phyloP scores from a whole-genome alignment of 2,329 filamentous ascomycete species.

The Phaeosphaeria sp. region DNA sequence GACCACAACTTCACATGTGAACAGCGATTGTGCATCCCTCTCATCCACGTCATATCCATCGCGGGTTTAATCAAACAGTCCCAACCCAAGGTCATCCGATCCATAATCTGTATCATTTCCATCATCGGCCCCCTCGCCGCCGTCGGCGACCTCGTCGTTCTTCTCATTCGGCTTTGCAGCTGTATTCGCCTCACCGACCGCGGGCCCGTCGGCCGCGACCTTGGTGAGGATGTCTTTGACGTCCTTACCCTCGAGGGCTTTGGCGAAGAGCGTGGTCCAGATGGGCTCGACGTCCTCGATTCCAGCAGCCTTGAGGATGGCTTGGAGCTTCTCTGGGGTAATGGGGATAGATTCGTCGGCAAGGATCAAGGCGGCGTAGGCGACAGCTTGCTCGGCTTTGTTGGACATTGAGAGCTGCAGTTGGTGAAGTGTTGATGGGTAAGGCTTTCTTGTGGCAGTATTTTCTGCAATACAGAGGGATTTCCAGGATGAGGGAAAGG shows the following conservation, averaged over 20 bases:
- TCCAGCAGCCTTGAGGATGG: slow-evolving; percentile 86
- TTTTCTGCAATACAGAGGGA: too few relatives aligned
- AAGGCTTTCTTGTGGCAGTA: too few relatives aligned
- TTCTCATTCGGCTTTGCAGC: slow-evolving; percentile 3
- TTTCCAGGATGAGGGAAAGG: too few relatives aligned
- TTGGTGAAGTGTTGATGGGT: too few relatives aligned
- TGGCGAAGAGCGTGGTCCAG: slow-evolving; percentile 96
- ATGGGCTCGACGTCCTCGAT: slow-evolving; percentile 92
- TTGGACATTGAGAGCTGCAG: slow-evolving; percentile 14
- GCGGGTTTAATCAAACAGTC: not conserved
- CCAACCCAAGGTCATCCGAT: slow-evolving; percentile 1
- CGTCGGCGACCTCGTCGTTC: not conserved
- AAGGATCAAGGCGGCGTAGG: slow-evolving; percentile 98
- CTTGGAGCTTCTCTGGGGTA: slow-evolving; percentile 95
- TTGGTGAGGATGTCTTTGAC: slow-evolving; percentile 84
- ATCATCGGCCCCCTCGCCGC: slow-evolving; percentile 5
- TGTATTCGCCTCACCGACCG: slow-evolving; percentile 8
- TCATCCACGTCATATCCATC: not conserved
- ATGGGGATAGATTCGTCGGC: slow-evolving; percentile 96
- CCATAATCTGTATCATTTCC: slow-evolving; percentile 13
- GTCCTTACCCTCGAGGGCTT: slow-evolving; percentile 91
- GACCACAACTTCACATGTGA: not conserved
- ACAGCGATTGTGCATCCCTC: not conserved
- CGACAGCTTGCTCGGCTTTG: slow-evolving; percentile 67
- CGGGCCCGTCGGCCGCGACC: slow-evolving; percentile 63